A percentile compares a stretch with the other conserved stretches of the same genome.
These are phyloP conservation scores for Cladosporium sp. DNA, from an alignment of 2,329 filamentous ascomycete species.

Conservation along the genomic window DNA sequence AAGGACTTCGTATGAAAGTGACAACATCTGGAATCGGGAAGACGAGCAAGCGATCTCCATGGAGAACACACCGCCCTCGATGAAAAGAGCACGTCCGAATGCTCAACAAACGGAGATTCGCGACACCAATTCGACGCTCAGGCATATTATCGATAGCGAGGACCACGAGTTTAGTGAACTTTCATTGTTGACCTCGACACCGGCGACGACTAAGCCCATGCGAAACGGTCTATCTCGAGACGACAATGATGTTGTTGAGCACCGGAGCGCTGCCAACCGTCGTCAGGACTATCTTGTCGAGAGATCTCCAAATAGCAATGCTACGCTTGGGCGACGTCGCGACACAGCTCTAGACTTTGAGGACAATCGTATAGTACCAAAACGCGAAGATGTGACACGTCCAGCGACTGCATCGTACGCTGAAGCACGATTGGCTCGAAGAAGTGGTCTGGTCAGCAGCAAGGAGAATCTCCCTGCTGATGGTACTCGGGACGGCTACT, in stretches of 20 bases:
- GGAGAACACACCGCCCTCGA: constrained; percentile 41
- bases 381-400: constrained; percentile 1
- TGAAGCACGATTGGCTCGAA: constrained; percentile 12
- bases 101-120: constrained; percentile 22
- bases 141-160: constrained; percentile 25
- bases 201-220: constrained; percentile 34
- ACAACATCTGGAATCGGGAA: constrained; percentile 26
- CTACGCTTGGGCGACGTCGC: constrained; percentile 9
- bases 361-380: not conserved
- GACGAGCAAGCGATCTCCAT: constrained; percentile 38
- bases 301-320: not conserved
- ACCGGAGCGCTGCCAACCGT: constrained; percentile 30
- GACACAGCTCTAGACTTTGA: constrained; percentile 14
- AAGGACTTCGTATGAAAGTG: constrained; percentile 21
- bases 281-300: not conserved
- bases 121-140: constrained; percentile 25
- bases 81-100: constrained; percentile 18
- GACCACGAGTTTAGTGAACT: constrained; percentile 43
- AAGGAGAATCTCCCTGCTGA: constrained; percentile 27
- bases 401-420: not conserved
- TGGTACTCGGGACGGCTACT: constrained; percentile 18
- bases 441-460: constrained; percentile 23
- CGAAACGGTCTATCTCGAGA: constrained; percentile 28
- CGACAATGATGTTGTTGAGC: constrained; percentile 33
- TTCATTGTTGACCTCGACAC: constrained; percentile 47